Percentiles rank a stretch among this genome's conserved stretches.
These are phyloP conservation scores for Oidiodendron maius DNA, from an alignment of 495 filamentous ascomycete genomes.

Conservation along the genomic window DNA sequence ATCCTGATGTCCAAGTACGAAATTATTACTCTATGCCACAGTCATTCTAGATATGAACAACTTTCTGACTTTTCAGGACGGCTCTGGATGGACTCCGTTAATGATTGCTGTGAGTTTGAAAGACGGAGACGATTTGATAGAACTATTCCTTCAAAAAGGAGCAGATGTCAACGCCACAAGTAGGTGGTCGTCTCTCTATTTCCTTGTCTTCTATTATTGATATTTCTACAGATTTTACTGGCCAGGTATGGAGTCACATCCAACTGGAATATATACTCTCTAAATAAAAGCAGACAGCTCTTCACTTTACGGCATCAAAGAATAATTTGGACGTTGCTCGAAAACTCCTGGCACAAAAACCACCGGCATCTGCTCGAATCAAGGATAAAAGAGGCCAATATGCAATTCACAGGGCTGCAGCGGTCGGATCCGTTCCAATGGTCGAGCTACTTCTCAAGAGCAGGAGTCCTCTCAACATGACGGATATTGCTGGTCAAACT, in stretches of 20 bases:
- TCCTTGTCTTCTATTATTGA: constrained; percentile 3
- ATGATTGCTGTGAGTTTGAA: constrained; percentile 88
- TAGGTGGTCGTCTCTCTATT: constrained; percentile 28
- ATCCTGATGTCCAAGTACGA: constrained; percentile 75
- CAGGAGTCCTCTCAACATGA: constrained; percentile 77
- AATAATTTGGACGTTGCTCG: constrained; percentile 75
- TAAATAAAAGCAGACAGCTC: constrained; percentile 56
- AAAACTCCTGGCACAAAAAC: constrained; percentile 64
- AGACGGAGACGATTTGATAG: constrained; percentile 61
- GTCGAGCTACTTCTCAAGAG: constrained; percentile 73
- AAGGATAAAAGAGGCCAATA: constrained; percentile 84
- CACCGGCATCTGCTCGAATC: constrained; percentile 69
- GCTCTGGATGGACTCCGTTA: constrained; percentile 85
- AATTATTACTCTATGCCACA: constrained; percentile 3
- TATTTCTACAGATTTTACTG: constrained; percentile 33
- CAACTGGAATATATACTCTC: not conserved
- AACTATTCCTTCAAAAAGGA: constrained; percentile 70
- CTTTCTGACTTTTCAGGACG: constrained; percentile 50
- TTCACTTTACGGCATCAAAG: constrained; percentile 92
- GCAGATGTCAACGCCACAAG: constrained; percentile 73
- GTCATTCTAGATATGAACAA: too few relatives aligned
- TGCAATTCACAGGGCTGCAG: constrained; percentile 84
- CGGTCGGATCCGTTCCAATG: constrained; percentile 81
- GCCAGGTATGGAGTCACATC: constrained; percentile 41
- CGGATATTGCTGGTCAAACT: constrained; percentile 78